Evolutionary conservation across 805 yeast species (phyloP).

Genomic region (Wickerhamiella brachini): DNA sequence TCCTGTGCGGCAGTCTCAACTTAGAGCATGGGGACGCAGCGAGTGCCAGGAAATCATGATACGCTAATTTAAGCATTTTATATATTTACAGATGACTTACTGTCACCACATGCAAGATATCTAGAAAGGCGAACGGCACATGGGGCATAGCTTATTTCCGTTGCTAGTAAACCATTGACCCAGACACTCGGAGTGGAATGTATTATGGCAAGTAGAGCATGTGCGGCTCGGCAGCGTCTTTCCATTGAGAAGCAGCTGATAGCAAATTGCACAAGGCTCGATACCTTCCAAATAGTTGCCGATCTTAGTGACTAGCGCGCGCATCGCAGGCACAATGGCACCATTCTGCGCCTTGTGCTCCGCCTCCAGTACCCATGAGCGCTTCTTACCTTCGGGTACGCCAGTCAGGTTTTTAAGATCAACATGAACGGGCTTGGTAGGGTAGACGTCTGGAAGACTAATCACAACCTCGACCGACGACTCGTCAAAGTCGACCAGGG

Average conservation of each 20-base stretch:
- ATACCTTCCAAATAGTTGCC: slow-evolving; percentile 79
- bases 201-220: slow-evolving; percentile 84
- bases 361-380: slow-evolving; percentile 86
- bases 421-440: slow-evolving; percentile 47
- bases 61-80: neutral
- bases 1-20: too few relatives aligned
- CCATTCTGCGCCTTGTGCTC: slow-evolving; percentile 54
- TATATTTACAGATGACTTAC: too few relatives aligned
- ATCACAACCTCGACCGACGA: slow-evolving; percentile 35
- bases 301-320: slow-evolving; percentile 51
- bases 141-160: slow-evolving; percentile 84
- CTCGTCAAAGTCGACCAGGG: slow-evolving; percentile 16
- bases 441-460: slow-evolving; percentile 60
- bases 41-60: too few relatives aligned
- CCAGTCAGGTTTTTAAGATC: slow-evolving; percentile 74
- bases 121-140: slow-evolving; percentile 50
- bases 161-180: slow-evolving; percentile 97
- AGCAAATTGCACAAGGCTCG: slow-evolving; percentile 95
- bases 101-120: neutral
- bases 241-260: slow-evolving; percentile 80
- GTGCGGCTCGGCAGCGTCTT: slow-evolving; percentile 78
- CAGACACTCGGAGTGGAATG: slow-evolving; percentile 89
- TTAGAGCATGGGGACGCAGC: too few relatives aligned
- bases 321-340: slow-evolving; percentile 43
- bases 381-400: slow-evolving; percentile 84